Evolutionary conservation across 2,329 filamentous ascomycete genomes (phyloP), one percentile per base, ranked within the genome.

Genomic region (Lachnellula occidentalis): DNA sequence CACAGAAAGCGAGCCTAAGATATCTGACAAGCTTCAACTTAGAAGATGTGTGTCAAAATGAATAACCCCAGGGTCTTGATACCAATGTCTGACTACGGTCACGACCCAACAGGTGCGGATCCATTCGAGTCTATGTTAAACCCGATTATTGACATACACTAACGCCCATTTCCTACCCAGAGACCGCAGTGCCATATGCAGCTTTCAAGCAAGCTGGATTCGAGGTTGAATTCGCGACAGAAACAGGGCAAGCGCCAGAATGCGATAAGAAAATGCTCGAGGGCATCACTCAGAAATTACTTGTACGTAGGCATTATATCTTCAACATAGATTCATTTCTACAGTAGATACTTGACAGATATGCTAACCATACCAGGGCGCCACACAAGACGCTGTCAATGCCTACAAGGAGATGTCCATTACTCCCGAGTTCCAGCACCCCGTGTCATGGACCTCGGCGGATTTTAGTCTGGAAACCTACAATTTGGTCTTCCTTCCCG

Each of bases 71-170:
- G 74, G 58, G 72, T 72, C 22, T 61, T 78, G 39, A 73, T 80
- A 43, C 60, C 78, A 51, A 79, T 80, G 76, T 73, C 77, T 42
- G 77, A 81, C 61, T 79, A 80, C 57, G 78, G 77, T 43, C 76
- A 80, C 60, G 78, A 81, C 59, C 78, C 78, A 2, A 80, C 78
- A 45, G 77, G 78, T 79, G 4, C 15, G n/a, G n/a, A 47, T 21
- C 15, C 21, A 22, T 39, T 24, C 77, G 39, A 77, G 78, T 79
- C 58, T 37, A 58, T n/a, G 8, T 41, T 22, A n/a, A 42, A 1
- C 34, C 22, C 22, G 15, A 41, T 5, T 8, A 27, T 4, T n/a
- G 4, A 24, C 24, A 24, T 24, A 24, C 24, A 24, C 24, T 24
- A 6, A 5, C 15, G 15, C 41, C 11, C 12, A 24, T 12, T 36